A percentile compares a stretch with the other conserved stretches of the same genome.
These are phyloP conservation scores for Boletus rubropictus DNA, from an alignment of 768 basidiomycete species.

Conservation along the genomic window DNA sequence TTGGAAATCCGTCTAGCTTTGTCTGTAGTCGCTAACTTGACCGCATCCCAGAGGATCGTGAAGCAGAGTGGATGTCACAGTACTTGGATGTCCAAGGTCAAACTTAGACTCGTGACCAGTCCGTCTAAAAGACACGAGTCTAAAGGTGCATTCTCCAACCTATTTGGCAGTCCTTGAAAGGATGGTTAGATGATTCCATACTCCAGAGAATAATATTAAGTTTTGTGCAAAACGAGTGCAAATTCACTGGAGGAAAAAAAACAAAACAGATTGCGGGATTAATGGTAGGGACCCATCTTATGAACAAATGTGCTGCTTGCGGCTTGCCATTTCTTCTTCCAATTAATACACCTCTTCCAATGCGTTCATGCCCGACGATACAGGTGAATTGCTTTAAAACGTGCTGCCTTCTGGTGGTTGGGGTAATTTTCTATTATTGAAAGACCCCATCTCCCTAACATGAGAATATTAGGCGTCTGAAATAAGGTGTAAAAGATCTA, in stretches of 20 bases:
- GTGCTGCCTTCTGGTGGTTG: constrained; percentile 88
- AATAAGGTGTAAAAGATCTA: neutral
- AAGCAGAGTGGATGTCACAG: neutral
- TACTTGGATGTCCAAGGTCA: neutral
- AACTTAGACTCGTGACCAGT: too few species aligned
- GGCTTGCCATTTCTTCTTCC: constrained; percentile 13
- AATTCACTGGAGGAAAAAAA: constrained; percentile 12
- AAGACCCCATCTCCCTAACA: constrained; percentile 87
- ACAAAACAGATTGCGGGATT: constrained; percentile 15
- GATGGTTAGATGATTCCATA: neutral
- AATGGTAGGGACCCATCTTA: constrained; percentile 20
- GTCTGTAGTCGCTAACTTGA: neutral
- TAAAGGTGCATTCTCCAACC: too few species aligned
- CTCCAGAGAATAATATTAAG: neutral
- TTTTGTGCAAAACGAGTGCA: constrained; percentile 8
- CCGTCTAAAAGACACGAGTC: too few species aligned
- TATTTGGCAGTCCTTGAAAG: too few species aligned
- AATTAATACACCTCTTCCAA: constrained; percentile 6
- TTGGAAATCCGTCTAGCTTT: neutral
- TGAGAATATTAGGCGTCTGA: constrained; percentile 4
- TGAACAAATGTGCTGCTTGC: constrained; percentile 7
- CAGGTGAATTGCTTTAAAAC: constrained; percentile 38
- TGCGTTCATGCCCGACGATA: neutral
- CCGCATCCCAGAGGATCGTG: neutral
- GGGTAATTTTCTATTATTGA: constrained; percentile 86